phyloP scores from a whole-genome alignment of 306 rosid species.

The Rosa rugosa region DNA sequence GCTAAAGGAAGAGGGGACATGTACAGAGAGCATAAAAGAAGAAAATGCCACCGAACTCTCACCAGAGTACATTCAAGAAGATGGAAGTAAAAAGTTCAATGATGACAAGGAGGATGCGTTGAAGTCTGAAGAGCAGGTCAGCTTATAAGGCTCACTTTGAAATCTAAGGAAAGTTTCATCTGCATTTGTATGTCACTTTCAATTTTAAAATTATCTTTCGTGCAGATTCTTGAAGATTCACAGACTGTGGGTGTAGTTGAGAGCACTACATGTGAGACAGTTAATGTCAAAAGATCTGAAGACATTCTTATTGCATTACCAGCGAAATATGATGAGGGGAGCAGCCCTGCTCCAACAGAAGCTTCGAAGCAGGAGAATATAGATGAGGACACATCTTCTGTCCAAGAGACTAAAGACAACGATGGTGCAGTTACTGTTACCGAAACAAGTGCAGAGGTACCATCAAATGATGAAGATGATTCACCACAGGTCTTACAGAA shows the following conservation, averaged over 20 bases:
- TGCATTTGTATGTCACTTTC: background rate
- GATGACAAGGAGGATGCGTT: conserved; percentile 10
- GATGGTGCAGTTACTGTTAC: conserved; percentile 10
- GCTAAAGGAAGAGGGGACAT: conserved; percentile 15
- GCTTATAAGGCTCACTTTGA: conserved; percentile 9
- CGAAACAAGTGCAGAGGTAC: background rate
- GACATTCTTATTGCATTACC: background rate
- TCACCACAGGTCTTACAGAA: conserved; percentile 8
- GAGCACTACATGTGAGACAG: conserved; percentile 13
- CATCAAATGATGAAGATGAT: conserved; percentile 16
- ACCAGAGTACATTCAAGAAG: conserved; percentile 20
- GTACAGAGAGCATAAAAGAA: conserved; percentile 19
- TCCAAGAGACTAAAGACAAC: conserved; percentile 13
- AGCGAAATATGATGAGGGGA: conserved; percentile 20
- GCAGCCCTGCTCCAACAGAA: conserved; percentile 13
- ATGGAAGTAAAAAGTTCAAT: conserved; percentile 5
- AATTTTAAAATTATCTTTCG: background rate
- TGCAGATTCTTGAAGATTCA: conserved; percentile 28
- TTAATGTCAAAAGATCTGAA: conserved; percentile 13
- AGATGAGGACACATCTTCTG: conserved; percentile 12
- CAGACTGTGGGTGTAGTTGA: conserved; percentile 20
- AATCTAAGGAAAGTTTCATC: background rate
- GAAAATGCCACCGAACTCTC: conserved; percentile 12
- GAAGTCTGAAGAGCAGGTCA: conserved; percentile 26
- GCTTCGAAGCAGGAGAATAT: conserved; percentile 18